These are phyloP conservation scores for Lactifluus volemus DNA, from an alignment of 768 basidiomycete genomes.

Conservation along the genomic window DNA sequence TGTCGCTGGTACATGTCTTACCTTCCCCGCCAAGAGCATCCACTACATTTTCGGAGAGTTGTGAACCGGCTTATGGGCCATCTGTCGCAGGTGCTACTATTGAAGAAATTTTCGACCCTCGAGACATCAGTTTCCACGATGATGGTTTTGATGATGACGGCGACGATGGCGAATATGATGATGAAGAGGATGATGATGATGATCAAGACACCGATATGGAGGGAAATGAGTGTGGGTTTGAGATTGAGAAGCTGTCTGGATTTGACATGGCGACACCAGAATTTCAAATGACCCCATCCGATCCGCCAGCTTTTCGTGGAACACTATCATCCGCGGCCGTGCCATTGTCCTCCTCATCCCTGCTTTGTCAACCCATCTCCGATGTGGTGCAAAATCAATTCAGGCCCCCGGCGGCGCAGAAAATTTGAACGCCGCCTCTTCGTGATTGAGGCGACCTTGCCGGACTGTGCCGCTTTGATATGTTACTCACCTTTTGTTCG, in stretches of 20 bases:
- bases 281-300: background rate
- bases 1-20: background rate
- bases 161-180: background rate
- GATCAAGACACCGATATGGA: slow-evolving; percentile 7
- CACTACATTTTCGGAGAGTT: background rate
- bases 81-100: slow-evolving; percentile 7
- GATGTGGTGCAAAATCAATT: slow-evolving; percentile 15
- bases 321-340: slow-evolving; percentile 1
- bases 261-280: background rate
- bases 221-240: slow-evolving; percentile 1
- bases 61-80: slow-evolving; percentile 7
- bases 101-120: slow-evolving; percentile 10
- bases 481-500: background rate
- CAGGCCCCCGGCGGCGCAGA: background rate
- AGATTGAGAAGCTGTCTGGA: background rate
- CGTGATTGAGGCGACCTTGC: background rate
- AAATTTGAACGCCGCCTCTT: background rate
- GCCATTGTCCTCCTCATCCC: slow-evolving; percentile 9
- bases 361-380: slow-evolving; percentile 17
- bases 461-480: background rate
- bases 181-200: background rate
- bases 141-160: slow-evolving; percentile 8
- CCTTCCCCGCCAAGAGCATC: background rate
- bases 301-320: background rate
- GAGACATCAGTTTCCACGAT: slow-evolving; percentile 1